Base-by-base conservation (phyloP, 352 stramenopile genomes). In the Pythium rishiriense region DNA sequence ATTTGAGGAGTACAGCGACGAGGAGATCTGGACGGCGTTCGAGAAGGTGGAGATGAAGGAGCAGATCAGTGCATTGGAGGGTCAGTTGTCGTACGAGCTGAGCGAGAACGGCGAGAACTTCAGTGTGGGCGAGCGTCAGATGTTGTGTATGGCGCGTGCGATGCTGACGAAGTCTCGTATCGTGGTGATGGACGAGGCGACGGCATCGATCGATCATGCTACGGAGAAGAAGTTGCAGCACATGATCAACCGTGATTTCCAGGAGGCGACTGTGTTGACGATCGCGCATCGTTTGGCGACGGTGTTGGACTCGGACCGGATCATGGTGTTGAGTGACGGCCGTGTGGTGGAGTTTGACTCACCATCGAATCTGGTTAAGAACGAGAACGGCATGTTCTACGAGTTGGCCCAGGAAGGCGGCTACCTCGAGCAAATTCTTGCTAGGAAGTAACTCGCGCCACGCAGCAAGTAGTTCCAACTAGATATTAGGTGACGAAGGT, bases 111-210 rank as follows among this genome's bases (percentile, higher is more conserved):
- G 96, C 26, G 72, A 62, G 19, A 99, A 98, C 71, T 96, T 97
- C 35, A 89, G 67, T 61, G 86, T 97, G 31, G 96, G 96, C 7
- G 88, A 99, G 72, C 71, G 94, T 6, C 94, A 98, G 73, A 69
- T 99, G 54, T 28, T 62, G 41, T 52, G 54, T 43, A 9, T 62
- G 14, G 54, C 54, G 21, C 54, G 54, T 26, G 54, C 54, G 26
- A 12, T 62, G 26, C 26, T 62, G 39, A 71, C 74, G 6, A 77
- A 93, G 37, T 88, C 88, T 37, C 51, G 58, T 19, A 89, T 98
- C 29, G 68, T 99, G 15, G 68, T 98, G 8, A 93, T 98, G 76
- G 96, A 99, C 62, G 96, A 99, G 76, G 94, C 94, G 7, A 98
- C 93, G 10, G 80, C 83, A 21, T 87, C 77, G 26, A 85, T 90